Base-by-base conservation (phyloP, 1,284 basidiomycete genomes). In the Taiwanofungus camphoratus region DNA sequence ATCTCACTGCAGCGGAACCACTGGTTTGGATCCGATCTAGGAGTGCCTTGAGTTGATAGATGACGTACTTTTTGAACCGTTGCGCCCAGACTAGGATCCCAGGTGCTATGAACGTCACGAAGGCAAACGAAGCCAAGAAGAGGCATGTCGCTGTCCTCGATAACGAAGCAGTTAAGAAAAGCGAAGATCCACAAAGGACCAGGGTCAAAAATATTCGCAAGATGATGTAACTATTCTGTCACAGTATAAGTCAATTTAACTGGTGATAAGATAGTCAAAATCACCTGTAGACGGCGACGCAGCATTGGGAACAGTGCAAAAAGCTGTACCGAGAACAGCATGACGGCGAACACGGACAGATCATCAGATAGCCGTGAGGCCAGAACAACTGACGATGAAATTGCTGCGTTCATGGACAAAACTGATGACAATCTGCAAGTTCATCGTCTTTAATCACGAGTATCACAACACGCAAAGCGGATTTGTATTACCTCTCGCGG, bases 311-410 rank as follows among this genome's bases (percentile, higher is more conserved):
- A 91, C 36, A 94, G 71, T 9, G 88, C 87, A 65, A 96, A 95
- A 18, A 84, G 67, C 53, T 89, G 79, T 36, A 94, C 81, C 27
- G 93, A 82, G 61, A 94, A 87, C 38, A 96, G 70, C 55, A 94
- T 79, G 36, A 99, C 74, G 19, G 90, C 85, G 61, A 98, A 99
- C 15, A 97, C 94, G 31, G 91, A 82, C 29, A 85, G 64, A 59
- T 94, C 89, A 48, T 86, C 82, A 19, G 78, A 68, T 24, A 99
- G 71, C 44, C 96, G 82, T 20, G 93, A 97, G 21, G 93, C 93
- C 42, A 99, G 74, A 26, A 99, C 94, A 33, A 97, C 90, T 12
- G 89, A 92, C 4, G 92, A 91, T 26, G 89, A 94, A 44, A 98
- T 84, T 23, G 92, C 92, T 18, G 94, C 94, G 52, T 97, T 98